Evolutionary conservation across 495 filamentous ascomycete species (phyloP), one percentile per base, ranked within the genome.

Genomic region (Aspergillus steynii): DNA sequence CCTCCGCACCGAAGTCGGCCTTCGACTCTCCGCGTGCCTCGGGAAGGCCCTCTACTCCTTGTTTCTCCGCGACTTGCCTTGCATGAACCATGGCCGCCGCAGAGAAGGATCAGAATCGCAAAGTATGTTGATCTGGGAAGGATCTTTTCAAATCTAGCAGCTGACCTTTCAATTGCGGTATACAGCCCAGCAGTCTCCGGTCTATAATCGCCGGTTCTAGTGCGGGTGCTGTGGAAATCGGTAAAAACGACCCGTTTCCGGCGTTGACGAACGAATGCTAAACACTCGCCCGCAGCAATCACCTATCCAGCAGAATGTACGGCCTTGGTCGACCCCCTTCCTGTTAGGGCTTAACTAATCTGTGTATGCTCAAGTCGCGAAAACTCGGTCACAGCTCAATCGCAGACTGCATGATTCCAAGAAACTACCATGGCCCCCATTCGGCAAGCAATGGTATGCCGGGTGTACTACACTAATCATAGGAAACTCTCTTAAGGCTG

Each of bases 391-490:
- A 56, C 95, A 99, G 74, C 89, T 99, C 67, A 98, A 99, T 67
- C 88, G 90, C 66, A 85, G 87, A 72, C 78, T 98, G 67, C 78
- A 89, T 29, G 86, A 89, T 58, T 86, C 86, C 49, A 78, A 93
- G 77, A 96, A 95, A 78, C 83, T 97, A n/a, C 92, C 93, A 50
- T 97, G 91, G 90, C 95, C 95, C 34, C 90, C 91, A 29, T 98
- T 98, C 65, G 96, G 96, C 32, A 79, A 73, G 58, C 93, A 96
- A 68, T 99, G 95, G 95, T 99, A 98, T 71, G 95, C 95, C 42
- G 95, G 95, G 42, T 99, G 95, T 78, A 98, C 95, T 26, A 97
- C 95, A 28, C 78, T 98, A 73, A 95, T 99, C 53, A 92, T 98
- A 63, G 95, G 95, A 55, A 99, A 99, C 78, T 94, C 93, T 29